Evolutionary conservation across 371 early-diverging fungal genomes (phyloP), one percentile per base, ranked within the genome.

Genomic region (Zopfochytrium polystomum): DNA sequence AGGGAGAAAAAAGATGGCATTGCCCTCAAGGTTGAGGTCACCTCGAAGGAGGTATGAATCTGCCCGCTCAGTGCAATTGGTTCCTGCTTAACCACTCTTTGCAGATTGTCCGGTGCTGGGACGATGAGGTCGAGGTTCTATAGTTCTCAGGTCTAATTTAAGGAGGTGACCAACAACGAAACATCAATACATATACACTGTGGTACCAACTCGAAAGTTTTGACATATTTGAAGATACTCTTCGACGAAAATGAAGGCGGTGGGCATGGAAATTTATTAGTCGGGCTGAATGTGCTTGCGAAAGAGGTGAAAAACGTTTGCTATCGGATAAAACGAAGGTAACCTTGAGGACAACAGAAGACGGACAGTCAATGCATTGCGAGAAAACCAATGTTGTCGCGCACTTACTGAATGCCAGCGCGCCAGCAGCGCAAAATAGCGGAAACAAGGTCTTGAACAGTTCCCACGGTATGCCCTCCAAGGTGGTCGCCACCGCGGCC

Each of bases 391-490:
- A 29, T n/a, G 15, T 25, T 6, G 29, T 18, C 45, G 33, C 27
- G 13, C 15, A 20, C 3, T 48, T 27, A 62, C 62, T 62, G 70
- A 77, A 77, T 29, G 61, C 60, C 9, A 77, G 63, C 0, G 77
- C 77, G 18, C 71, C 73, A 3, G 69, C 72, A 18, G 77, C 74
- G 31, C 64, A 73, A 51, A 77, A 74, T 3, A 77, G 55, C 0
- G 77, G 77, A 54, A 77, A 74, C 25, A 77, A 62, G 27, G 77
- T 74, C 62, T 67, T 70, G 66, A 77, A 74, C 47, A 77, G 55
- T 13, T 77, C 77, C 77, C 77, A 89, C 68, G 91, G 92, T 66
- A 92, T 89, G 3, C 89, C 84, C 72, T 94, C 94, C 88, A 94
- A 87, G 65, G 88, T 89, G n/a, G 92, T 92, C 31, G 89, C 73